Evolutionary conservation across 257 asterid genomes (phyloP).

Genomic region (Echites panduratus): DNA sequence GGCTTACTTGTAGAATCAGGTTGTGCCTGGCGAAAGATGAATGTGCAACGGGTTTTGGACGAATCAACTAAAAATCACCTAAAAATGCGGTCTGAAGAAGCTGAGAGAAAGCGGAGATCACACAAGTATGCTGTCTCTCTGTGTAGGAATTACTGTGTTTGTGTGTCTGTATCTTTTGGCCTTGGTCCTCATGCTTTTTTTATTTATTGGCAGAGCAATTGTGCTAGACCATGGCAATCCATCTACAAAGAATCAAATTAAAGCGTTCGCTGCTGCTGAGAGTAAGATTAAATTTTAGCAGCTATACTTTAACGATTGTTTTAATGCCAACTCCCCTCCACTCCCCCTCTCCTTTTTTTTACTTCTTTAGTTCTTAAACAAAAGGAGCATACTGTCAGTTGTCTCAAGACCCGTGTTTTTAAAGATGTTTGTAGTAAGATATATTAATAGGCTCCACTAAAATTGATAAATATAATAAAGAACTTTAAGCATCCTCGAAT

Average conservation of each 20-base stretch:
- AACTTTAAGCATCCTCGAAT: neutral
- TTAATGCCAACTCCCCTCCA: neutral
- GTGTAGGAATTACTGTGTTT: neutral
- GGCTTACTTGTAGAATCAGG: conserved; percentile 93
- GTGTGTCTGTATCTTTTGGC: neutral
- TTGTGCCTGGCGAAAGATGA: conserved; percentile 85
- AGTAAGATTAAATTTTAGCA: conserved; percentile 40
- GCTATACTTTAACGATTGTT: neutral
- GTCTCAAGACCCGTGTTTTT: neutral
- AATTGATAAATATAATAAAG: neutral
- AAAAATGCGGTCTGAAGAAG: conserved; percentile 90
- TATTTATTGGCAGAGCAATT: conserved; percentile 70
- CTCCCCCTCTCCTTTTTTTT: neutral
- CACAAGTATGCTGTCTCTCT: conserved; percentile 57
- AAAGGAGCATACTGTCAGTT: neutral
- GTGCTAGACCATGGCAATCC: conserved; percentile 75
- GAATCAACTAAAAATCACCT: conserved; percentile 89
- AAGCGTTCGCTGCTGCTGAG: conserved; percentile 70
- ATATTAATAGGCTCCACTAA: neutral
- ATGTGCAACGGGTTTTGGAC: conserved; percentile 84
- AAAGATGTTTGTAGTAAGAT: neutral
- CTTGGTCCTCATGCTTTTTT: conserved; percentile 6
- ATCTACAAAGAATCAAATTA: conserved; percentile 64
- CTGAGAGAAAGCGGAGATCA: conserved; percentile 66
- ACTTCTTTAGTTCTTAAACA: neutral